Evolutionary conservation across 768 basidiomycete species (phyloP).

Genomic region (Amanita molliuscula): DNA sequence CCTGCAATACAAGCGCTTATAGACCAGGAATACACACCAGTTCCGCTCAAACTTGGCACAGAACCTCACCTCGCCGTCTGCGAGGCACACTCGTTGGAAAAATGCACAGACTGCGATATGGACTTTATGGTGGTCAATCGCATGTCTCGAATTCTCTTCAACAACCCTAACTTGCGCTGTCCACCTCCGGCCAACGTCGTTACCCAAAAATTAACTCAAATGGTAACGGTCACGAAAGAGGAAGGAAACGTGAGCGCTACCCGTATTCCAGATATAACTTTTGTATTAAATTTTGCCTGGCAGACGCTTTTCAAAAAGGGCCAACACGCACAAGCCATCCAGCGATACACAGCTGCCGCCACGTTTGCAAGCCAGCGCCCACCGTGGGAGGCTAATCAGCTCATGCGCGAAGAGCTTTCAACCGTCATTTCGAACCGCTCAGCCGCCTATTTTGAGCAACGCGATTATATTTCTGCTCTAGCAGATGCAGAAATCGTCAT

Average conservation of each 20-base stretch:
- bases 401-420: conserved; percentile 86
- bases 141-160: conserved; percentile 56
- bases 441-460: conserved; percentile 70
- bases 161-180: conserved; percentile 62
- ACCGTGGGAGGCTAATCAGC: conserved; percentile 77
- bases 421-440: conserved; percentile 88
- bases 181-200: conserved; percentile 76
- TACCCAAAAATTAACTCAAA: conserved; percentile 63
- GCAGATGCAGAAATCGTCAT: conserved; percentile 91
- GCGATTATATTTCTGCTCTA: conserved; percentile 67
- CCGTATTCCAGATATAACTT: conserved; percentile 10
- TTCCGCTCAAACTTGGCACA: conserved; percentile 43
- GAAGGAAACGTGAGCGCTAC: conserved; percentile 80
- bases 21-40: conserved; percentile 58
- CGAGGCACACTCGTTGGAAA: conserved; percentile 55
- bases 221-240: conserved; percentile 76
- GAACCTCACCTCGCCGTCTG: conserved; percentile 54
- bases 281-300: conserved; percentile 6
- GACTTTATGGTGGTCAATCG: conserved; percentile 75
- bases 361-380: conserved; percentile 71
- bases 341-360: conserved; percentile 71
- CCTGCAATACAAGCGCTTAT: conserved; percentile 68
- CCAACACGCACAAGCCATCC: conserved; percentile 62
- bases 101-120: conserved; percentile 61
- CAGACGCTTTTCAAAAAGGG: conserved; percentile 73